phyloP scores from a whole-genome alignment of 2,329 filamentous ascomycete species.

The Cercospora berteroae region DNA sequence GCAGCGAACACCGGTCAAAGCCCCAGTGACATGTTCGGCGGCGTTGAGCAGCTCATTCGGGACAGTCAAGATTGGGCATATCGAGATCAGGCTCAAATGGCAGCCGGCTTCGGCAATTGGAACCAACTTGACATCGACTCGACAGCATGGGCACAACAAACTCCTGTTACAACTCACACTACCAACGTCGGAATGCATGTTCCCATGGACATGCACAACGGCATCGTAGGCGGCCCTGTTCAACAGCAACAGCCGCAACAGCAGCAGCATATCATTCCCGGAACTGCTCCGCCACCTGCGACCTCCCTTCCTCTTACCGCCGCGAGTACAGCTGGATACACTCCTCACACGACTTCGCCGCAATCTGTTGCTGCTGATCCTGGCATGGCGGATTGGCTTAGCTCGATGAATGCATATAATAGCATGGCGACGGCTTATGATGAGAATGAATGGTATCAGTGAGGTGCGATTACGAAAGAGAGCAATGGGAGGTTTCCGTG shows the following conservation, averaged over 20 bases:
- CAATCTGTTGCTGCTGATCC: slow-evolving; percentile 8
- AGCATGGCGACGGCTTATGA: slow-evolving; percentile 37
- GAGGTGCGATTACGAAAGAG: slow-evolving; percentile 14
- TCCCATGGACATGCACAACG: background rate
- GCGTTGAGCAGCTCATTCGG: slow-evolving; percentile 59
- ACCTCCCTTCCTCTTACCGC: background rate
- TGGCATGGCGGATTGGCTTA: slow-evolving; percentile 29
- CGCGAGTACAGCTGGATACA: background rate
- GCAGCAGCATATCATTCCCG: background rate
- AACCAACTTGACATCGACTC: slow-evolving; percentile 32
- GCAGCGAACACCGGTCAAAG: slow-evolving; percentile 26
- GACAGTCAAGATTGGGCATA: slow-evolving; percentile 63
- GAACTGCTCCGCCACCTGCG: background rate
- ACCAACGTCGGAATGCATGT: background rate
- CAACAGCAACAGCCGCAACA: background rate
- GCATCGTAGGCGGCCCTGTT: slow-evolving; percentile 2
- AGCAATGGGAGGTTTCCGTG: background rate
- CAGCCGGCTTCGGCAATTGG: slow-evolving; percentile 64
- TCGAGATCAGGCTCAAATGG: slow-evolving; percentile 60
- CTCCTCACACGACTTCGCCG: background rate
- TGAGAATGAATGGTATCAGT: slow-evolving; percentile 45
- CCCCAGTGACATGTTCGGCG: slow-evolving; percentile 57
- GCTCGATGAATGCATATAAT: slow-evolving; percentile 33
- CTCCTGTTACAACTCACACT: background rate
- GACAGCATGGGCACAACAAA: slow-evolving; percentile 16